These are phyloP conservation scores for Babesia caballi DNA, from an alignment of 169 alveolate genomes.

Conservation along the genomic window DNA sequence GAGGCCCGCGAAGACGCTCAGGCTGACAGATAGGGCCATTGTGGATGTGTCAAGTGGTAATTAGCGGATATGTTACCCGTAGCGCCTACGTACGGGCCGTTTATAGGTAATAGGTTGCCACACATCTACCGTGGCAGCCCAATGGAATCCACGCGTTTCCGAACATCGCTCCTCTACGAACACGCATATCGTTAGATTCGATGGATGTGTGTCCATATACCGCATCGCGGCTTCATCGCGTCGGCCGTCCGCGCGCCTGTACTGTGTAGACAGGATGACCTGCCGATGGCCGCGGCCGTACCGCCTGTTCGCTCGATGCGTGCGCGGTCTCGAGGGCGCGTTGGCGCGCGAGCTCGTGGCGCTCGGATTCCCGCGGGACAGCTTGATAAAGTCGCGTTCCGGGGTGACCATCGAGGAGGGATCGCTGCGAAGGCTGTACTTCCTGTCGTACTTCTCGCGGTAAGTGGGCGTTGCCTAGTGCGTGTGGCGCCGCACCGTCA, in stretches of 20 bases:
- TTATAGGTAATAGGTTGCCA: too few species aligned
- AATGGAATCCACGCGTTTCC: too few species aligned
- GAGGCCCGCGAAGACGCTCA: slow-evolving; percentile 5
- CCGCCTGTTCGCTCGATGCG: slow-evolving; percentile 32
- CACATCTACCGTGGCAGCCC: too few species aligned
- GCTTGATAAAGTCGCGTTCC: slow-evolving; percentile 23
- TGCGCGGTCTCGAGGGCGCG: slow-evolving; percentile 43
- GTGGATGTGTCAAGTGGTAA: not conserved
- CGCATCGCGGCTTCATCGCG: too few species aligned
- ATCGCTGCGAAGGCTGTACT: slow-evolving; percentile 21
- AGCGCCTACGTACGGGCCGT: too few species aligned
- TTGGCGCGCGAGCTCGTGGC: slow-evolving; percentile 39
- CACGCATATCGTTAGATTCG: too few species aligned
- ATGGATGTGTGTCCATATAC: too few species aligned
- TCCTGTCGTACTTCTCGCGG: slow-evolving; percentile 58
- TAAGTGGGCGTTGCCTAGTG: not conserved
- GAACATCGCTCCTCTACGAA: too few species aligned
- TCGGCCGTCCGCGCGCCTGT: not conserved
- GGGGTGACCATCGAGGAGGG: slow-evolving; percentile 18
- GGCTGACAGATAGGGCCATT: slow-evolving; percentile 4
- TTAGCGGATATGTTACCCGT: not conserved
- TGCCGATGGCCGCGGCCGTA: slow-evolving; percentile 31
- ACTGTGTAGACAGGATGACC: not conserved
- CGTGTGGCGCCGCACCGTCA: too few species aligned
- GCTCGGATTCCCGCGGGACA: slow-evolving; percentile 33